These are phyloP conservation scores for Thecaphora thlaspeos DNA, from an alignment of 1,284 basidiomycete genomes.

Conservation along the genomic window DNA sequence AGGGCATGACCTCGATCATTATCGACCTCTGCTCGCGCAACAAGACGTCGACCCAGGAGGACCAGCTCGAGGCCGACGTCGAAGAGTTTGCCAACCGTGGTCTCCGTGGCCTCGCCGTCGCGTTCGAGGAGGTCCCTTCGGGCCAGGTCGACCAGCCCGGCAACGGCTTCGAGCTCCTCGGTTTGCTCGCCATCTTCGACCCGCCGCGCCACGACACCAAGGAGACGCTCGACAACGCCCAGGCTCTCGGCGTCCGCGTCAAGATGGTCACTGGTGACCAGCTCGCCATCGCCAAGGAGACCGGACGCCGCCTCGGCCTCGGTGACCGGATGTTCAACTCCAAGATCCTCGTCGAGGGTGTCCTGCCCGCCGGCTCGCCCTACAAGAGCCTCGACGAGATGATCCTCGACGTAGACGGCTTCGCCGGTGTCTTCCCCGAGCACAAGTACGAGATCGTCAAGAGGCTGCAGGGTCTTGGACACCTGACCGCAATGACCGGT, in stretches of 20 bases:
- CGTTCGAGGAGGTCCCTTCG: slow-evolving; percentile 82
- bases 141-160: slow-evolving; percentile 76
- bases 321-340: slow-evolving; percentile 97
- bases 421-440: slow-evolving; percentile 94
- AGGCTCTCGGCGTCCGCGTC: slow-evolving; percentile 92
- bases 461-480: slow-evolving; percentile 78
- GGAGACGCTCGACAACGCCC: slow-evolving; percentile 95
- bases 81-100: slow-evolving; percentile 92
- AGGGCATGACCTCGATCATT: slow-evolving; percentile 98
- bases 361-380: slow-evolving; percentile 71
- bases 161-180: slow-evolving; percentile 94
- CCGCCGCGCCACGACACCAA: slow-evolving; percentile 97
- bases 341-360: slow-evolving; percentile 90
- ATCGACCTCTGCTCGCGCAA: slow-evolving; percentile 81
- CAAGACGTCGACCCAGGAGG: slow-evolving; percentile 89
- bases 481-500: slow-evolving; percentile 68
- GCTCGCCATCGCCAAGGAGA: slow-evolving; percentile 98
- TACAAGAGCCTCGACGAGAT: slow-evolving; percentile 79
- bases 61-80: slow-evolving; percentile 86
- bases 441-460: slow-evolving; percentile 93
- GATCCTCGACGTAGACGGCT: slow-evolving; percentile 81
- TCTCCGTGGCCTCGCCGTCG: slow-evolving; percentile 95
- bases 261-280: slow-evolving; percentile 99
- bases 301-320: slow-evolving; percentile 90
- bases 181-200: slow-evolving; percentile 95